These are phyloP conservation scores for Tilletia setariae DNA, from an alignment of 1,284 basidiomycete genomes.

Conservation along the genomic window DNA sequence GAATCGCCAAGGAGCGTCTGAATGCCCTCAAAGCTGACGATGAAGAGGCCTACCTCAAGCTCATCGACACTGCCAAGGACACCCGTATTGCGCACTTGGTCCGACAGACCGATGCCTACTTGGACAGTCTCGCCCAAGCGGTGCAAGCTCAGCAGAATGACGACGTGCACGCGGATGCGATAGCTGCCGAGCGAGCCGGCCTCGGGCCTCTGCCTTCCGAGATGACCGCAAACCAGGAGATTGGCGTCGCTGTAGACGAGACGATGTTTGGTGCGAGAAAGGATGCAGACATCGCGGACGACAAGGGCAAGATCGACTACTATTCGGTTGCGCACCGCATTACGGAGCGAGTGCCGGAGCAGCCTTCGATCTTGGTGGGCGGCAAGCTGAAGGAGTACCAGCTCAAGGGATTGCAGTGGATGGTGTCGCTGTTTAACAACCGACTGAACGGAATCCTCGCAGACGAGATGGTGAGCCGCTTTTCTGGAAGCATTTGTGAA, in stretches of 20 bases:
- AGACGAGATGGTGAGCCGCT: slow-evolving; percentile 46
- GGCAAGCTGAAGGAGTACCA: slow-evolving; percentile 53
- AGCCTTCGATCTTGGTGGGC: slow-evolving; percentile 74
- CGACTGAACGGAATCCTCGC: slow-evolving; percentile 54
- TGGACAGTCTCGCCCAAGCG: slow-evolving; percentile 90
- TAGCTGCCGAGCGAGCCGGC: slow-evolving; percentile 40
- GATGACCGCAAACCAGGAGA: slow-evolving; percentile 29
- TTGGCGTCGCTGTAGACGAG: slow-evolving; percentile 66
- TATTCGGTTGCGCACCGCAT: slow-evolving; percentile 93
- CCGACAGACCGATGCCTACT: slow-evolving; percentile 88
- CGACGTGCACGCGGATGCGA: slow-evolving; percentile 55
- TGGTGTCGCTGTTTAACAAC: slow-evolving; percentile 55
- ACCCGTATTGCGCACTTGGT: slow-evolving; percentile 96
- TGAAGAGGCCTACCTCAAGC: slow-evolving; percentile 98
- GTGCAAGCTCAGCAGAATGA: slow-evolving; percentile 91
- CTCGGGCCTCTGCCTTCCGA: slow-evolving; percentile 22
- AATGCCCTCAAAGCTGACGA: slow-evolving; percentile 97
- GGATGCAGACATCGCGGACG: slow-evolving; percentile 64
- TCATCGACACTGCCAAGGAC: slow-evolving; percentile 98
- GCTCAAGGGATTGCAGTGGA: slow-evolving; percentile 55
- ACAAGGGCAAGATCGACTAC: slow-evolving; percentile 76
- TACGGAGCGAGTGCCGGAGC: slow-evolving; percentile 79
- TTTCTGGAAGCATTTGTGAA: background rate
- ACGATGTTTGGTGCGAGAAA: slow-evolving; percentile 83
- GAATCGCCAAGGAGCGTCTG: slow-evolving; percentile 95